A percentile compares a stretch with the other conserved stretches of the same genome.
phyloP scores from a whole-genome alignment of 2,329 filamentous ascomycete genomes.

The Cercospora canescens region DNA sequence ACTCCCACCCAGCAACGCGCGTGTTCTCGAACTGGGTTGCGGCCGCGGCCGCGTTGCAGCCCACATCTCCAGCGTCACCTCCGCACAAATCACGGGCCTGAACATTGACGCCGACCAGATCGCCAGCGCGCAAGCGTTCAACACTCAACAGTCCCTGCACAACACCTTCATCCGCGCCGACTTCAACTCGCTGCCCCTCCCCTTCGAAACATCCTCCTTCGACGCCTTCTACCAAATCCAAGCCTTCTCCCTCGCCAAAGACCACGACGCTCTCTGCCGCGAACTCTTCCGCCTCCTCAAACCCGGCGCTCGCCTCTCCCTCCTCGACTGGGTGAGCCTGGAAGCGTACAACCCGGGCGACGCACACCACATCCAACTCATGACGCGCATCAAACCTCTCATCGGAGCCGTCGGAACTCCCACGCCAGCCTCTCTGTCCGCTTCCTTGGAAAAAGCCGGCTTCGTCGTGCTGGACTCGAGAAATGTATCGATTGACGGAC shows the following conservation, averaged over 20 bases:
- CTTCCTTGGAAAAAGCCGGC: slow-evolving; percentile 26
- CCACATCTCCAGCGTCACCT: slow-evolving; percentile 29
- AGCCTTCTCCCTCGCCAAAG: slow-evolving; percentile 32
- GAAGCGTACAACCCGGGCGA: slow-evolving; percentile 28
- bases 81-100: slow-evolving; percentile 30
- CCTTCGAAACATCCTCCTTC: slow-evolving; percentile 26
- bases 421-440: slow-evolving; percentile 27
- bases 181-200: slow-evolving; percentile 33
- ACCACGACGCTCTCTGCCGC: slow-evolving; percentile 24
- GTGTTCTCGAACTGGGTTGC: slow-evolving; percentile 33
- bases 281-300: slow-evolving; percentile 32
- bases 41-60: slow-evolving; percentile 33
- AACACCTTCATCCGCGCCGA: slow-evolving; percentile 30
- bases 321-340: slow-evolving; percentile 34
- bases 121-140: slow-evolving; percentile 28
- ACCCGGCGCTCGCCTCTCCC: slow-evolving; percentile 28
- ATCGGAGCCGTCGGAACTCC: slow-evolving; percentile 34
- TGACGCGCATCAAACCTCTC: slow-evolving; percentile 32
- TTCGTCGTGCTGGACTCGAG: slow-evolving; percentile 26
- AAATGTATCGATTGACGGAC: slow-evolving; percentile 29
- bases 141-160: slow-evolving; percentile 19
- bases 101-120: slow-evolving; percentile 35
- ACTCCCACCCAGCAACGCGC: slow-evolving; percentile 26
- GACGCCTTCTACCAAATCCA: slow-evolving; percentile 36
- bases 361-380: slow-evolving; percentile 25